Conservation (phyloP, 2,329 filamentous ascomycete species). For the Ophidiomyces ophidiicola region DNA sequence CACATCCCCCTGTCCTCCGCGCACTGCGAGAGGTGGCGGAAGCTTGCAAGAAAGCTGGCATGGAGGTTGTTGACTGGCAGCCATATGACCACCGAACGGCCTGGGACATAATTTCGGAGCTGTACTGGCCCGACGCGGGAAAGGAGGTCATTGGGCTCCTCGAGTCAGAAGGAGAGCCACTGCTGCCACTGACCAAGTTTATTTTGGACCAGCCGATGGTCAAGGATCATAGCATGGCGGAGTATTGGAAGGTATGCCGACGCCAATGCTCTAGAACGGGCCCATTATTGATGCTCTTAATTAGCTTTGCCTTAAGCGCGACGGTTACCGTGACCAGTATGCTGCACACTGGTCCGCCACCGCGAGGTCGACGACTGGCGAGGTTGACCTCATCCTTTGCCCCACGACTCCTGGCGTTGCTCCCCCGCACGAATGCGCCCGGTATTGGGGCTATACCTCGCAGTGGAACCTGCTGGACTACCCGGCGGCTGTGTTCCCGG, state of each 20-base stretch:
- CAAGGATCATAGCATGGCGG: slow-evolving; percentile 31
- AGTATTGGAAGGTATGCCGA: slow-evolving; percentile 27
- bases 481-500: slow-evolving; percentile 50
- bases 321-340: slow-evolving; percentile 34
- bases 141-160: slow-evolving; percentile 42
- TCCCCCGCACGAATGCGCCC: slow-evolving; percentile 42
- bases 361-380: slow-evolving; percentile 19
- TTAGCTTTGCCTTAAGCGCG: slow-evolving; percentile 10
- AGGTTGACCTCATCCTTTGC: slow-evolving; percentile 48
- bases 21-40: slow-evolving; percentile 39
- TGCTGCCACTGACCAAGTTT: slow-evolving; percentile 46
- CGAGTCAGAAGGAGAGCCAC: slow-evolving; percentile 44
- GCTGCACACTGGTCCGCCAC: slow-evolving; percentile 37
- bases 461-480: slow-evolving; percentile 61
- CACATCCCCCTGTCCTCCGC: slow-evolving; percentile 48
- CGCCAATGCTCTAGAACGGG: neutral
- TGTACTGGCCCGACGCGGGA: slow-evolving; percentile 52
- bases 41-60: slow-evolving; percentile 13
- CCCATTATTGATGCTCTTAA: neutral
- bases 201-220: slow-evolving; percentile 45
- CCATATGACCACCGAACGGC: slow-evolving; percentile 40
- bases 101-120: slow-evolving; percentile 33
- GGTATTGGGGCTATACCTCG: slow-evolving; percentile 53
- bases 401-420: slow-evolving; percentile 46
- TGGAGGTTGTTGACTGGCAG: slow-evolving; percentile 23